Evolutionary conservation across 208 protist species (phyloP).

Genomic region (Vickermania spadyakhi): DNA sequence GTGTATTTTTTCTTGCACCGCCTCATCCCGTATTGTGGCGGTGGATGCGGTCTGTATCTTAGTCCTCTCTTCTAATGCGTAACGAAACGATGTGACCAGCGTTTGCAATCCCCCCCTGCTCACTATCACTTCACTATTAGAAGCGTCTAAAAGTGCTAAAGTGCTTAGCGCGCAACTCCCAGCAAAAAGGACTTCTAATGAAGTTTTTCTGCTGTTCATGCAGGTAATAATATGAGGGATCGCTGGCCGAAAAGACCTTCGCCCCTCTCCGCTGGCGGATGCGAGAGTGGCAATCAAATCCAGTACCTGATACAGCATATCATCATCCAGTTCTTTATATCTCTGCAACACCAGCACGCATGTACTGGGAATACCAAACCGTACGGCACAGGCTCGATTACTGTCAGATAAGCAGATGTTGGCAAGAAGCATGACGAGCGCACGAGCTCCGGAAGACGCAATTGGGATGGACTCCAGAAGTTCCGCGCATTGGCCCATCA

Average conservation of each 20-base stretch:
- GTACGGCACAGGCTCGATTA: conserved; percentile 31
- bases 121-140: conserved; percentile 51
- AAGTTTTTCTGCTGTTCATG: conserved; percentile 28
- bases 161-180: conserved; percentile 44
- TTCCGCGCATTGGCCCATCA: conserved; percentile 37
- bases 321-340: conserved; percentile 20
- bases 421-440: conserved; percentile 40
- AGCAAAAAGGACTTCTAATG: conserved; percentile 56
- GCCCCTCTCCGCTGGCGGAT: conserved; percentile 28
- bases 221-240: conserved; percentile 57
- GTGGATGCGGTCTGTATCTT: background rate
- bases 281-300: conserved; percentile 66
- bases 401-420: conserved; percentile 59
- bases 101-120: conserved; percentile 49
- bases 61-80: conserved; percentile 12
- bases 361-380: conserved; percentile 40
- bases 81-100: conserved; percentile 44
- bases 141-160: conserved; percentile 46
- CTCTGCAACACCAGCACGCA: conserved; percentile 57
- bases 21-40: background rate
- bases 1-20: conserved; percentile 11
- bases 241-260: conserved; percentile 32
- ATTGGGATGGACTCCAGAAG: conserved; percentile 32
- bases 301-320: conserved; percentile 59
- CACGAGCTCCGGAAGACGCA: conserved; percentile 11